These are phyloP conservation scores for Stereocaulon alpinum DNA, from an alignment of 495 filamentous ascomycete species.

Conservation along the genomic window DNA sequence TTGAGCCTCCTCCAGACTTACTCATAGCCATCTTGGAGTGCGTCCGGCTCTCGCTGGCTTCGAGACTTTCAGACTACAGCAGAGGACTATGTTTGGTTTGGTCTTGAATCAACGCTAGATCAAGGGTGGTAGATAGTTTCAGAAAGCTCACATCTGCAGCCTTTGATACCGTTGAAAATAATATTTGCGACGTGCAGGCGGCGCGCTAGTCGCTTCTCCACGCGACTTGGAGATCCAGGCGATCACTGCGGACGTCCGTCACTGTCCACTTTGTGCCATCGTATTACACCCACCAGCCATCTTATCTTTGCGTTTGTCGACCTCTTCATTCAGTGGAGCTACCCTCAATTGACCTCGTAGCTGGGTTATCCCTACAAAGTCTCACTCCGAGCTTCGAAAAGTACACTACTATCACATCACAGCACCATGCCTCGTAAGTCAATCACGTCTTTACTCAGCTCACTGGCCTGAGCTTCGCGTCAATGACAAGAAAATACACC, in stretches of 20 bases:
- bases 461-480: conserved; percentile 1
- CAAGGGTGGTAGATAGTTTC: too few species aligned
- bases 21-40: conserved; percentile 51
- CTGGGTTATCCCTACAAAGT: neutral
- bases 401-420: neutral
- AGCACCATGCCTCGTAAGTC: conserved; percentile 18
- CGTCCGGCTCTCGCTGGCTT: neutral
- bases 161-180: conserved; percentile 9
- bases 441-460: neutral
- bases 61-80: neutral
- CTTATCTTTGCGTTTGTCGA: neutral
- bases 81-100: neutral
- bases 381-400: neutral
- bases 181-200: conserved; percentile 13
- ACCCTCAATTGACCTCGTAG: neutral
- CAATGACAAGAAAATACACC: neutral
- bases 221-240: conserved; percentile 17
- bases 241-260: neutral
- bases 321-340: neutral
- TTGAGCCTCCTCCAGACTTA: conserved; percentile 29
- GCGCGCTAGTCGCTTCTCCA: conserved; percentile 17
- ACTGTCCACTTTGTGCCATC: conserved; percentile 11
- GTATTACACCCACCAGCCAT: neutral
- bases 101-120: too few species aligned
- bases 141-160: neutral